Base-by-base conservation (phyloP, 768 basidiomycete species). In the Naematelia aurantialba region DNA sequence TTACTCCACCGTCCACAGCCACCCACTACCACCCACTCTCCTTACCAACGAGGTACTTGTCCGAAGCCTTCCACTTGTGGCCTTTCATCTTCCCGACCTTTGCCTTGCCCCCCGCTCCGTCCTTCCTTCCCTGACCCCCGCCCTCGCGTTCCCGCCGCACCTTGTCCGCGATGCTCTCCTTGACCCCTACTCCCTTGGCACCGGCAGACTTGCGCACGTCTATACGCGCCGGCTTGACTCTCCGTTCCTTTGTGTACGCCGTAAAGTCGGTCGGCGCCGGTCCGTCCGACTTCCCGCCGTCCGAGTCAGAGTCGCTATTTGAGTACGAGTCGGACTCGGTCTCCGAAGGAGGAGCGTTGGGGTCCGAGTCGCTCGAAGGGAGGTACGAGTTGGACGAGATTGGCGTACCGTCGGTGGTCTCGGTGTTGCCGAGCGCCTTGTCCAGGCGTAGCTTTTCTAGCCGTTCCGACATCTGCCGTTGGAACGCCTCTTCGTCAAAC, bases 1-100 rank as follows among this genome's bases (percentile, higher is more conserved):
- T n/a, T n/a, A n/a, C n/a, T n/a, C n/a, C n/a, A n/a, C n/a, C n/a
- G n/a, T n/a, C n/a, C n/a, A n/a, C n/a, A n/a, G n/a, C n/a, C n/a
- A n/a, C n/a, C 45, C 39, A 45, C 42, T 53, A 66, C 64, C 64
- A 65, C 25, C 71, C 67, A 50, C 47, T 54, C 29, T 48, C 59
- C 60, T 72, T 69, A 14, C 67, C 73, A 3, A 75, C 72, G 46
- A 66, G n/a, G 34, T 62, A 65, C 26, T 64, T 63, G 14, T 60
- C 63, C 42, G 66, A 74, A 4, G 46, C 56, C 65, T 77, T 77
- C 76, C 76, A 77, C 49, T 77, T 77, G 39, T 72, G 67, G 5
- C 76, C 76, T 60, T 77, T 75, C 22, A 55, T 61, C 34, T 74
- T 74, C 4, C 76, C 76, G 4, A 63, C 66, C 22, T 65, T 64